Conservation (phyloP, 306 rosid species). For the Psophocarpus tetragonolobus region DNA sequence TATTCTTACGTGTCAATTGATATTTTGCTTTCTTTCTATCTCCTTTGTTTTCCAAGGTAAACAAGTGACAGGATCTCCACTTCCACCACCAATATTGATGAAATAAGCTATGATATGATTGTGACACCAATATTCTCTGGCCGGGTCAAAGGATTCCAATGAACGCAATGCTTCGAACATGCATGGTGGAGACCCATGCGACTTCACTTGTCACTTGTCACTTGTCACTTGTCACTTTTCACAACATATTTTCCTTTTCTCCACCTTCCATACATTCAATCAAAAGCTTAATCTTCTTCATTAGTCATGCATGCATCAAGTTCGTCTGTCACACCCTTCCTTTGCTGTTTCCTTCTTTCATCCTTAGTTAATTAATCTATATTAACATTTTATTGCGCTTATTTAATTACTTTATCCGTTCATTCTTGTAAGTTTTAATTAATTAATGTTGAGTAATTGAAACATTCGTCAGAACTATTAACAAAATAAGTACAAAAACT, state of each 20-base stretch:
- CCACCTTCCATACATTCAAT: background rate
- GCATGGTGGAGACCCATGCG: slow-evolving; percentile 31
- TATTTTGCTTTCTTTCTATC: background rate
- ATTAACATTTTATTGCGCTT: background rate
- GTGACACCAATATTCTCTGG: slow-evolving; percentile 29
- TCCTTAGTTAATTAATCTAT: background rate
- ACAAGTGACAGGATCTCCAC: slow-evolving; percentile 31
- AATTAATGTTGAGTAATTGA: background rate
- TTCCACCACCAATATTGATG: background rate
- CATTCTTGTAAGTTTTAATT: background rate
- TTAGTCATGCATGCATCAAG: background rate
- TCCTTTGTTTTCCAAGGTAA: background rate
- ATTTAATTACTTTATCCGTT: background rate
- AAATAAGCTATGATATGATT: slow-evolving; percentile 40
- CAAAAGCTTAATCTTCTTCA: background rate
- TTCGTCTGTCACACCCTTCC: background rate
- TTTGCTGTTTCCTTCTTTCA: background rate
- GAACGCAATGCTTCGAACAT: slow-evolving; percentile 25
- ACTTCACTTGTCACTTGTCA: slow-evolving; percentile 11
- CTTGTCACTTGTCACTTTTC: no score
- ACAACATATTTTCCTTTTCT: background rate
- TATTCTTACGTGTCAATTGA: background rate
- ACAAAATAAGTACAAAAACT: background rate
- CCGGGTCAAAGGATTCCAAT: slow-evolving; percentile 32
- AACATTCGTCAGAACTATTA: background rate